A percentile compares a stretch with the other conserved stretches of the same genome.
Conservation (phyloP, 441 rosid species). For the Aquilaria agallochum region DNA sequence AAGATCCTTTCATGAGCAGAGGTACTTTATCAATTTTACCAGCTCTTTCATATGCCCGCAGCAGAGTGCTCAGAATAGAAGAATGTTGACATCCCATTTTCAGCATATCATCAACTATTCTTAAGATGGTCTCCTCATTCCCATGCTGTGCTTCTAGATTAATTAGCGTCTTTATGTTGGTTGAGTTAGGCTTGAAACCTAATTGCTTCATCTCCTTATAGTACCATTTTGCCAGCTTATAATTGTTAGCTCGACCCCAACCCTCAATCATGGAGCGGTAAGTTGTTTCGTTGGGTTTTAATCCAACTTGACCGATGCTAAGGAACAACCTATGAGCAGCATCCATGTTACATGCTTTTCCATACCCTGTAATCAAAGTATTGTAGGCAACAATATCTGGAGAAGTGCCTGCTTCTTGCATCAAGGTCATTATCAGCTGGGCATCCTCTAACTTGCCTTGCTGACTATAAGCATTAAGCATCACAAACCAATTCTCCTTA, state of each 20-base stretch:
- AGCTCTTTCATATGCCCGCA: constrained; percentile 78
- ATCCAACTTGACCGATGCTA: constrained; percentile 37
- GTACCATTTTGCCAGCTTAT: constrained; percentile 45
- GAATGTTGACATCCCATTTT: constrained; percentile 66
- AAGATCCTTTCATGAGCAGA: constrained; percentile 50
- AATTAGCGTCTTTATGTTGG: constrained; percentile 74
- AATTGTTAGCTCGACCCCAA: constrained; percentile 75
- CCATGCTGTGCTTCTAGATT: constrained; percentile 71
- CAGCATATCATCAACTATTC: constrained; percentile 67
- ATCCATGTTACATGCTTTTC: constrained; percentile 53
- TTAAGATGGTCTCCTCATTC: constrained; percentile 59
- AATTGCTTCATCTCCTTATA: constrained; percentile 56
- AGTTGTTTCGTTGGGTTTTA: constrained; percentile 81
- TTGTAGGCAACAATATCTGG: constrained; percentile 56
- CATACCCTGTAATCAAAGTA: constrained; percentile 62
- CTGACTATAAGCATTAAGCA: constrained; percentile 83
- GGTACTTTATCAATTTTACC: constrained; percentile 64
- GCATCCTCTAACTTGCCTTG: constrained; percentile 63
- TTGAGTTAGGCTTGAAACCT: constrained; percentile 75
- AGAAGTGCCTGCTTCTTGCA: constrained; percentile 46
- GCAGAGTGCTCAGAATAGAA: constrained; percentile 60
- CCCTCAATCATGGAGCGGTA: constrained; percentile 94
- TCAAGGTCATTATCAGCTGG: constrained; percentile 34
- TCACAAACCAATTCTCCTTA: constrained; percentile 78
- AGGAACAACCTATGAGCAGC: constrained; percentile 56